These are phyloP conservation scores for Tribonema minus DNA, from an alignment of 108 stramenopile species.

Conservation along the genomic window DNA sequence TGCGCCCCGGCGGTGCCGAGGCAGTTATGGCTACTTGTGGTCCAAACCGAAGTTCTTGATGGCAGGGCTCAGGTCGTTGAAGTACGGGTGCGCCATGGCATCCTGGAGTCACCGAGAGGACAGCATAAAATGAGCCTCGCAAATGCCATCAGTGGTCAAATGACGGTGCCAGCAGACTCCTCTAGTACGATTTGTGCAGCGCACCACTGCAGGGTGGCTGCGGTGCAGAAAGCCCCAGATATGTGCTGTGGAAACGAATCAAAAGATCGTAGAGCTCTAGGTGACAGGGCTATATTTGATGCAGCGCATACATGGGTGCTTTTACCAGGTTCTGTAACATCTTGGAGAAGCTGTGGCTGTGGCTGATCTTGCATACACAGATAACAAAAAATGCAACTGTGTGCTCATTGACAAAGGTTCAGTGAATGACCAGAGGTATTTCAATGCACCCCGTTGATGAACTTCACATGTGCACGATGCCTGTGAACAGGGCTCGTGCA, in stretches of 20 bases:
- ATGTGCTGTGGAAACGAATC: background rate
- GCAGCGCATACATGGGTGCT: too few relatives aligned
- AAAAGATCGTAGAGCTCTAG: background rate
- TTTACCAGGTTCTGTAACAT: too few relatives aligned
- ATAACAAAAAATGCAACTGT: too few relatives aligned
- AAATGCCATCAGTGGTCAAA: background rate
- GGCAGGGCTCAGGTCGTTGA: constrained; percentile 64
- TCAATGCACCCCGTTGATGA: too few relatives aligned
- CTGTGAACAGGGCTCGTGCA: too few relatives aligned
- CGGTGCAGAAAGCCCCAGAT: background rate
- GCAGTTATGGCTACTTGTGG: constrained; percentile 7
- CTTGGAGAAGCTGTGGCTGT: too few relatives aligned
- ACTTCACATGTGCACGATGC: too few relatives aligned
- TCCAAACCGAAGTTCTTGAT: constrained; percentile 37
- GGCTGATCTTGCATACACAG: too few relatives aligned
- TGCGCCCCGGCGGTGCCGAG: too few relatives aligned
- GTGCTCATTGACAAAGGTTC: too few relatives aligned
- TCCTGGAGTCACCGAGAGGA: constrained; percentile 76
- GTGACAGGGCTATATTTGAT: too few relatives aligned
- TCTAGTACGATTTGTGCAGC: background rate
- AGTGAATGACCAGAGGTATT: too few relatives aligned
- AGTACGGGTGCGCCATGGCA: constrained; percentile 90
- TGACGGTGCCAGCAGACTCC: background rate
- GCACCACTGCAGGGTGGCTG: background rate
- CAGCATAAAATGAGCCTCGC: background rate